phyloP scores from a whole-genome alignment of 805 yeast species.

The Alloascoidea africana region DNA sequence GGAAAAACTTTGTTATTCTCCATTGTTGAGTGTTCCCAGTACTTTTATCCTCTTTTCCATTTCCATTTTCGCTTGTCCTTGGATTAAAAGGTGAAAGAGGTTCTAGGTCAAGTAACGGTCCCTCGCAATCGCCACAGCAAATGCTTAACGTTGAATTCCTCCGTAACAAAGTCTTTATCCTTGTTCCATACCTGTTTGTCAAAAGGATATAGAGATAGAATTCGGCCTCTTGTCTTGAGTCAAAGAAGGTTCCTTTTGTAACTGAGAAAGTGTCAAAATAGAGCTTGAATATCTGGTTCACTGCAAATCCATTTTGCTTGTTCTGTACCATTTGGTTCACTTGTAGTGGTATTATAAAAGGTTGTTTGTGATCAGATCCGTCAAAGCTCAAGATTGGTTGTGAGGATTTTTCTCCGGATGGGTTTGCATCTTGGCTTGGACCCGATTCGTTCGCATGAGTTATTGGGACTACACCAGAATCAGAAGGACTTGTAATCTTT shows the following conservation, averaged over 20 bases:
- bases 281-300: neutral
- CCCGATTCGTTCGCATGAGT: no score
- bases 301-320: neutral
- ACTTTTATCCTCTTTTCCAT: neutral
- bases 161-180: neutral
- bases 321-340: no score
- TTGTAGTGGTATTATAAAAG: no score
- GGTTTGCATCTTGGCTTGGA: no score
- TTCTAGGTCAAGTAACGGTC: slow-evolving; percentile 1
- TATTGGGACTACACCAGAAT: no score
- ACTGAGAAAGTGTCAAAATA: neutral
- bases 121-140: neutral
- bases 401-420: no score
- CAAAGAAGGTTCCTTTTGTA: neutral
- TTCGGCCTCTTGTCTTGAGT: neutral
- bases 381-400: no score
- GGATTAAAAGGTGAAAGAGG: no score
- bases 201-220: neutral
- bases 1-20: neutral
- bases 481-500: no score
- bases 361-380: no score
- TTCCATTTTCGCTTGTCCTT: neutral
- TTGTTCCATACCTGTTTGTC: neutral
- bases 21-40: no score
- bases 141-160: neutral